Evolutionary conservation across 2,329 filamentous ascomycete genomes (phyloP).

Genomic region (Sclerotinia subarctica): DNA sequence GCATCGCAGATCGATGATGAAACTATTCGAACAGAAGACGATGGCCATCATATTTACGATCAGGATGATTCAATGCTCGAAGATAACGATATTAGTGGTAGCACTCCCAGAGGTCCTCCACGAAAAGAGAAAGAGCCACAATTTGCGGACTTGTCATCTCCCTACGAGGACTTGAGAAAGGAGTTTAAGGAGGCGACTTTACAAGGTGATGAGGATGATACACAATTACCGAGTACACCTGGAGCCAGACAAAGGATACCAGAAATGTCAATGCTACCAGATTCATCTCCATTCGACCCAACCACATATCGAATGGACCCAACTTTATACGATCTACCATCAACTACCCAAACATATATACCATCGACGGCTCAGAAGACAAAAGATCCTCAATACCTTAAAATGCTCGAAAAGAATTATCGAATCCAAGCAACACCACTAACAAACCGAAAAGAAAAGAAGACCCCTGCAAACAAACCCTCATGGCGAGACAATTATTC

Average conservation of each 20-base stretch:
- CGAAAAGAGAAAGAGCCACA: slow-evolving; percentile 46
- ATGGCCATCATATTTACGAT: slow-evolving; percentile 36
- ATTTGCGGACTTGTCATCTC: slow-evolving; percentile 67
- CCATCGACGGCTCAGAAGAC: slow-evolving; percentile 34
- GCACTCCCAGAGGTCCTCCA: slow-evolving; percentile 62
- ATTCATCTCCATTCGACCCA: slow-evolving; percentile 55
- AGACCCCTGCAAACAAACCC: slow-evolving; percentile 35
- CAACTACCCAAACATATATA: slow-evolving; percentile 30
- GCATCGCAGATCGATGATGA: slow-evolving; percentile 40
- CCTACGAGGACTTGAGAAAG: slow-evolving; percentile 70
- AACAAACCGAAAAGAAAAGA: slow-evolving; percentile 39
- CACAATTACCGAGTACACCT: slow-evolving; percentile 39
- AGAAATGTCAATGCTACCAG: slow-evolving; percentile 62
- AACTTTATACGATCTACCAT: slow-evolving; percentile 36
- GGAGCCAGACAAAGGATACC: slow-evolving; percentile 48
- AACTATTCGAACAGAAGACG: slow-evolving; percentile 28
- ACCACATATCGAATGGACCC: slow-evolving; percentile 45
- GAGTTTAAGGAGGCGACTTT: slow-evolving; percentile 53
- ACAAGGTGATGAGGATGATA: slow-evolving; percentile 42
- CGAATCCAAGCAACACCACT: slow-evolving; percentile 89
- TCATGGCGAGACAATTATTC: slow-evolving; percentile 37
- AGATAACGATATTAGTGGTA: slow-evolving; percentile 59
- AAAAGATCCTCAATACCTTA: slow-evolving; percentile 80
- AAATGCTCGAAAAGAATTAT: slow-evolving; percentile 93
- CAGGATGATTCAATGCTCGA: slow-evolving; percentile 66